These are phyloP conservation scores for Podospora bellae-mahoneyi DNA, from an alignment of 495 filamentous ascomycete genomes.

Conservation along the genomic window DNA sequence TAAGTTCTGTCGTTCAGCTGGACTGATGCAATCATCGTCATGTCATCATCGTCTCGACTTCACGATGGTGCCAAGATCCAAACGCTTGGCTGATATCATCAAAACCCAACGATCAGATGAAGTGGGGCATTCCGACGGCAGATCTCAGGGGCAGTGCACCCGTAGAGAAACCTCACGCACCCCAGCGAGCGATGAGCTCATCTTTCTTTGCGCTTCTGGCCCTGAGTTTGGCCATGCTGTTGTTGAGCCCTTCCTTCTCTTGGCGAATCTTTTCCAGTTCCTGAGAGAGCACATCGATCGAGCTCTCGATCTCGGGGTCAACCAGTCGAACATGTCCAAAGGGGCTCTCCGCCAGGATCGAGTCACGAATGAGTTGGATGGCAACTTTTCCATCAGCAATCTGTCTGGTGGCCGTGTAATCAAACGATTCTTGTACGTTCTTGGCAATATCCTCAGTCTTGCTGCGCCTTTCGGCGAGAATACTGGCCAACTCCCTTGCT, in stretches of 20 bases:
- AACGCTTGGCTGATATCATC: slow-evolving; percentile 5
- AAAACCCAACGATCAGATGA: slow-evolving; percentile 5
- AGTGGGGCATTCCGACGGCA: neutral
- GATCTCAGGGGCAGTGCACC: slow-evolving; percentile 4
- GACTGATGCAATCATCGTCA: neutral
- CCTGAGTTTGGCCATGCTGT: slow-evolving; percentile 24
- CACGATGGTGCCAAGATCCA: neutral
- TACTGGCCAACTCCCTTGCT: slow-evolving; percentile 18
- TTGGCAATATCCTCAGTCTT: slow-evolving; percentile 38
- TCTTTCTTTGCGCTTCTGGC: slow-evolving; percentile 39
- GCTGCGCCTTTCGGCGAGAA: slow-evolving; percentile 31
- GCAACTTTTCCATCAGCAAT: slow-evolving; percentile 40
- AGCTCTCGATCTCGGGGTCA: slow-evolving; percentile 40
- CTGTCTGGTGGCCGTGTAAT: slow-evolving; percentile 34
- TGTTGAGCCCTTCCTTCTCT: slow-evolving; percentile 30
- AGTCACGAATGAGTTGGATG: slow-evolving; percentile 41
- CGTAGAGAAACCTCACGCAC: slow-evolving; percentile 12
- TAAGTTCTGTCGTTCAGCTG: neutral
- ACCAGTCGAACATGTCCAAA: slow-evolving; percentile 39
- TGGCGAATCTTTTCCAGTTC: slow-evolving; percentile 35
- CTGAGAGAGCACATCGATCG: slow-evolving; percentile 35
- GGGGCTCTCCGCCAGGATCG: slow-evolving; percentile 41
- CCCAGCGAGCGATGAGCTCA: slow-evolving; percentile 42
- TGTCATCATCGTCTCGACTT: neutral
- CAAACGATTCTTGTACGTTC: slow-evolving; percentile 40